Percentiles rank a stretch among this genome's conserved stretches.
These are phyloP conservation scores for Kandelia obovata DNA, from an alignment of 345 rosid genomes.

Conservation along the genomic window DNA sequence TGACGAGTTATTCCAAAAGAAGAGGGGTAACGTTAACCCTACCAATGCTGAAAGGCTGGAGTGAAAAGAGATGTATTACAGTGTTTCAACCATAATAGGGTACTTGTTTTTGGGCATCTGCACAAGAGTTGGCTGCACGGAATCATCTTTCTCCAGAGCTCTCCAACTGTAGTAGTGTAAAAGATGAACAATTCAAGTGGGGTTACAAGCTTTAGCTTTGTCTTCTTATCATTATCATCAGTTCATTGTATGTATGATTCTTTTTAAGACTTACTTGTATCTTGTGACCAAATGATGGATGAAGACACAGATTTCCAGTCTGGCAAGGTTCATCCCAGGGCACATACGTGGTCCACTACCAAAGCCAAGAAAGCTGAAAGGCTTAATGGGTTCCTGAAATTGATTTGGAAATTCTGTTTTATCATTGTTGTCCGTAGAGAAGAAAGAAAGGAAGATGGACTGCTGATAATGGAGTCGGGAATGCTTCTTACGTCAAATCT, in stretches of 20 bases:
- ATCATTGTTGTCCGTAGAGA: not conserved
- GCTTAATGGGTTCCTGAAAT: conserved; percentile 41
- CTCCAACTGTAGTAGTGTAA: conserved; percentile 40
- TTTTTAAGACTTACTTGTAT: conserved; percentile 45
- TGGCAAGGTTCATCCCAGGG: conserved; percentile 66
- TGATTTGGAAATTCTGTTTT: not conserved
- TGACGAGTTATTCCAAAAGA: too few species aligned
- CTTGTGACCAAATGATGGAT: conserved; percentile 56
- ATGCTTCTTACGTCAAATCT: conserved; percentile 47
- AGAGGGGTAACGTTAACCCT: too few species aligned
- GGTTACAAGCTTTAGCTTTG: not conserved
- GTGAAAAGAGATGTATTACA: conserved; percentile 8
- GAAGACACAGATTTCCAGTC: conserved; percentile 58
- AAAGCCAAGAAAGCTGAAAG: conserved; percentile 62
- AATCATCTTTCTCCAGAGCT: conserved; percentile 46
- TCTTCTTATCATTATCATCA: not conserved
- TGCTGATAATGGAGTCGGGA: not conserved
- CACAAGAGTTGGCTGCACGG: conserved; percentile 59
- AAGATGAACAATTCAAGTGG: too few species aligned
- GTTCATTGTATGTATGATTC: too few species aligned
- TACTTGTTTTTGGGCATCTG: conserved; percentile 57
- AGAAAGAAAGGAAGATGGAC: not conserved
- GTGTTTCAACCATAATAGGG: conserved; percentile 41
- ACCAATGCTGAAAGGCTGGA: not conserved
- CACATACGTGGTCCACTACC: conserved; percentile 73